phyloP scores from a whole-genome alignment of 2,329 filamentous ascomycete species.

The Sclerotinia minor region DNA sequence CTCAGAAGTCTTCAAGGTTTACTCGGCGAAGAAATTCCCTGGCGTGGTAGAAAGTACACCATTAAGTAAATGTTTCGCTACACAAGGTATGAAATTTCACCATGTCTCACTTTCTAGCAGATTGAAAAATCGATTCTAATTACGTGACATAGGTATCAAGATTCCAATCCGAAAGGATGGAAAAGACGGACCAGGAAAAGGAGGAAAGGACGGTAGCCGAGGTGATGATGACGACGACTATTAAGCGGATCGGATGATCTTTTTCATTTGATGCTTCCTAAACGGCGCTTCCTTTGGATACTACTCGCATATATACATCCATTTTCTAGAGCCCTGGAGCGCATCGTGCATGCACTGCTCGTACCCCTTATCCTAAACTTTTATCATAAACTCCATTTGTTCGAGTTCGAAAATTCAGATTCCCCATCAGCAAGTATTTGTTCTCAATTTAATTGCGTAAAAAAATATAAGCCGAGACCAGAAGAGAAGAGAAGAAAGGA shows the following conservation, averaged over 20 bases:
- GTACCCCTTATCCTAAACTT: background rate
- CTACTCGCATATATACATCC: background rate
- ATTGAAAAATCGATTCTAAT: background rate
- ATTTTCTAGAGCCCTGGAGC: background rate
- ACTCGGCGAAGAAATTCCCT: constrained; percentile 96
- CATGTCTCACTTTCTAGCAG: background rate
- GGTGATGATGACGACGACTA: constrained; percentile 36
- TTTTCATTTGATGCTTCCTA: background rate
- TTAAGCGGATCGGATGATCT: background rate
- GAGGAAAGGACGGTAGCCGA: constrained; percentile 35
- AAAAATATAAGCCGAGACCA: background rate
- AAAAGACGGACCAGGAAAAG: constrained; percentile 64
- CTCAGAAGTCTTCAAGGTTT: constrained; percentile 88
- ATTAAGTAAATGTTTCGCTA: constrained; percentile 88
- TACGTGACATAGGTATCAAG: constrained; percentile 11
- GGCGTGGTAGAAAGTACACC: constrained; percentile 93
- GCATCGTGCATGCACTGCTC: background rate
- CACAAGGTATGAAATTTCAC: constrained; percentile 81
- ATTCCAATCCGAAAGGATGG: constrained; percentile 94
- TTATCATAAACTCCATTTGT: background rate
- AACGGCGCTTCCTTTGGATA: background rate
- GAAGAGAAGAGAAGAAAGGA: background rate
- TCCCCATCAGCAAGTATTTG: background rate
- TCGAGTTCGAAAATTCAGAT: background rate
- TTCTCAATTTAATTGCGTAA: background rate